Evolutionary conservation across 805 yeast species (phyloP).

Genomic region (Yarrowia osloensis): DNA sequence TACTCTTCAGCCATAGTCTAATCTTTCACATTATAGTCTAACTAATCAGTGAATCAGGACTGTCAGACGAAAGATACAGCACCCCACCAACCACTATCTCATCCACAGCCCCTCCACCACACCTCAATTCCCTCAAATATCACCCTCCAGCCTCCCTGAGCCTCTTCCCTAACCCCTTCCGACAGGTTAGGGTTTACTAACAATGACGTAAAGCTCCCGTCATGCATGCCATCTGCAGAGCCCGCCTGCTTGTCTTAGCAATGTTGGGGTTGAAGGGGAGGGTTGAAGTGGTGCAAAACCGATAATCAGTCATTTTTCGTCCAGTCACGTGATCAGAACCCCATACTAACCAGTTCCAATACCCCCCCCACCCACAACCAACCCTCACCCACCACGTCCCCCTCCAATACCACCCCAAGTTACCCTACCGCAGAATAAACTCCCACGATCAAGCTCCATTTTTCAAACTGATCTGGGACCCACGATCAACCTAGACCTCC

Average conservation of each 20-base stretch:
- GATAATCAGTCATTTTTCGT: no score
- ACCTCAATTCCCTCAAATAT: no score
- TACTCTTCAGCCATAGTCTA: no score
- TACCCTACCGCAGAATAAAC: slow-evolving; percentile 23
- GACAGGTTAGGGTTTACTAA: not conserved
- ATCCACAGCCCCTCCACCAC: no score
- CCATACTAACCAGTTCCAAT: not conserved
- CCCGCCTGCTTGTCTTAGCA: not conserved
- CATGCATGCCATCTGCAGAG: not conserved
- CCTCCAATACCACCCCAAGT: not conserved
- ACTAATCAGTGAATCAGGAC: no score
- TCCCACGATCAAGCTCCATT: not conserved
- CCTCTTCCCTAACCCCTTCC: no score
- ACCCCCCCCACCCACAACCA: not conserved
- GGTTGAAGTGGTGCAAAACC: no score
- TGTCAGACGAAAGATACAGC: no score
- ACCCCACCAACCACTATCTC: no score
- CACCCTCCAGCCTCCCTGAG: not conserved
- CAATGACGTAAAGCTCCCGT: not conserved
- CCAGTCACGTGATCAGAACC: not conserved
- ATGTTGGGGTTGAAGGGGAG: not conserved
- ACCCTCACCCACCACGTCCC: not conserved
- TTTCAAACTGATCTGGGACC: slow-evolving; percentile 1
- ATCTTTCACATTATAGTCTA: no score
- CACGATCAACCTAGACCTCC: not conserved